Evolutionary conservation across 2,329 filamentous ascomycete genomes (phyloP).

Genomic region (Fusarium udum): DNA sequence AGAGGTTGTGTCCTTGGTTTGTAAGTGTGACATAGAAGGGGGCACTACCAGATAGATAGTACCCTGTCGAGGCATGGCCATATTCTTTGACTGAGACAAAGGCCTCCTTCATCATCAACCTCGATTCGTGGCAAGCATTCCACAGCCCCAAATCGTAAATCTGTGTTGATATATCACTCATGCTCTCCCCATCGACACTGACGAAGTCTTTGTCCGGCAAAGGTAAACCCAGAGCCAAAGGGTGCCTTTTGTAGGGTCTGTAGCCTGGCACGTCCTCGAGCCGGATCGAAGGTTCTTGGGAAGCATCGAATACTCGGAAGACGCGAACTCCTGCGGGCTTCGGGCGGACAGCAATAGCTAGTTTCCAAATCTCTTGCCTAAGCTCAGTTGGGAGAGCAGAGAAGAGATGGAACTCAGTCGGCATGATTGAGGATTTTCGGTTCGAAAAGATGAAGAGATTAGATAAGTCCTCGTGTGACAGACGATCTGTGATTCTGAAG

Average conservation of each 20-base stretch:
- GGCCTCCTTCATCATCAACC: neutral
- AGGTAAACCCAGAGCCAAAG: neutral
- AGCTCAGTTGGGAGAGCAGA: neutral
- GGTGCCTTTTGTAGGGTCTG: too few species aligned
- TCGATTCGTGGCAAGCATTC: neutral
- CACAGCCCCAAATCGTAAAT: accelerated
- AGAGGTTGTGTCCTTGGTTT: accelerated
- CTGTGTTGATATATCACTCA: neutral
- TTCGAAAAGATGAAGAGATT: neutral
- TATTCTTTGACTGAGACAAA: accelerated
- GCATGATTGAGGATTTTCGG: neutral
- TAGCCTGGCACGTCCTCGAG: neutral
- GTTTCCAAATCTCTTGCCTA: neutral
- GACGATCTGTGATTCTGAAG: accelerated
- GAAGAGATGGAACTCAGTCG: neutral
- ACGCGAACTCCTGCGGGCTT: accelerated
- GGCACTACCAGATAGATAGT: neutral
- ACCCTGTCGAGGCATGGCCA: accelerated
- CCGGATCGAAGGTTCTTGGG: accelerated
- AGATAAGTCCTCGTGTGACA: neutral
- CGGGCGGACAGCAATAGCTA: neutral
- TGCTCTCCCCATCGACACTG: neutral
- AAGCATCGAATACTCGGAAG: neutral
- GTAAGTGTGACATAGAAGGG: neutral
- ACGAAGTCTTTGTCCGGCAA: neutral